Base-by-base conservation (phyloP, 768 basidiomycete genomes). In the Lactarius vividus region DNA sequence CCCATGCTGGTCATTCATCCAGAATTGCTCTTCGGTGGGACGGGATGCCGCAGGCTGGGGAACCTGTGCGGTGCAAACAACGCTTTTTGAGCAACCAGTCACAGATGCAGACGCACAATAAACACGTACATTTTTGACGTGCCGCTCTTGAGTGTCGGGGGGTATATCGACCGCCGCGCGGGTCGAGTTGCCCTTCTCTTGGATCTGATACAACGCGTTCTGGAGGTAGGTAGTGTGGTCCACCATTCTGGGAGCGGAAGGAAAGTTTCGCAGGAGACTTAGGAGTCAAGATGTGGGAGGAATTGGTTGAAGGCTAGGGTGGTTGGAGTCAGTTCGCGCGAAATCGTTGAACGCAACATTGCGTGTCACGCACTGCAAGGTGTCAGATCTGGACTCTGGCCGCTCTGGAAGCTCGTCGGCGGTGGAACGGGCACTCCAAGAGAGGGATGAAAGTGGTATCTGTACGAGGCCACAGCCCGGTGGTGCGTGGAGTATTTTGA, bases 1-100 rank as follows among this genome's bases (percentile, higher is more conserved):
- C 53, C 87, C 88, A 56, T 79, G 75, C 9, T 81, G 81, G 68
- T 85, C 81, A 28, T 72, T 70, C 52, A 79, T 71, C 75, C 84
- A 94, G 76, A 95, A 87, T 69, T 94, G 85, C 52, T 84, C 86
- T 67, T 93, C 89, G 1, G 85, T 84, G 0, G 92, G 92, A 56
- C 77, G 83, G 71, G 80, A 76, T 68, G 81, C 78, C 2, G 81
- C 86, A 44, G 92, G 93, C 57, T 82, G 83, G 70, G 87, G 81
- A 20, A 94, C 91, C 91, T 92, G 75, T 52, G 39, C 62, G 37
- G 68, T 1, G 52, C 9, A 40, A 59, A 23, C 61, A 55, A 44
- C 59, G 35, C 28, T 11, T 5, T 59, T 5, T 59, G 28, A 37
- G 29, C 11, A 33, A 40, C 26, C 11, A 33, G 28, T n/a, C 46